Evolutionary conservation across 495 filamentous ascomycete genomes (phyloP).

Genomic region (Hypoxylon intermedium): DNA sequence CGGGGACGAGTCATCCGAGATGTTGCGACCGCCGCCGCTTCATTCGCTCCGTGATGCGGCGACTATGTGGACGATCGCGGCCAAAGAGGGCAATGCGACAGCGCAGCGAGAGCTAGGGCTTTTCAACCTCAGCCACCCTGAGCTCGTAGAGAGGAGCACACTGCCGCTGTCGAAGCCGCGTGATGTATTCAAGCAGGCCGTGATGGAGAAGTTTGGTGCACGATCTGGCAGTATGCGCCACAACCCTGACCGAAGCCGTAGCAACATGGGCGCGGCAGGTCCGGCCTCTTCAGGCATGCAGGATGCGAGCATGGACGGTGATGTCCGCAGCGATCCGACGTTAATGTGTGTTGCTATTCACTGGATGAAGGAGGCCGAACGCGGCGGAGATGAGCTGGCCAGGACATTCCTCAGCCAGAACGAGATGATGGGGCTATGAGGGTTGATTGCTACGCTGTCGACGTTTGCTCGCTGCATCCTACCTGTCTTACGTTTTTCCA

Average conservation of each 20-base stretch:
- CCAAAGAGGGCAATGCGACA: conserved; percentile 88
- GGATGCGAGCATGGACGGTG: conserved; percentile 49
- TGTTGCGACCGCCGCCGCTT: conserved; percentile 50
- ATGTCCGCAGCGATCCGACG: conserved; percentile 78
- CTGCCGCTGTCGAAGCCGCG: conserved; percentile 83
- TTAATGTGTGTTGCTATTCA: conserved; percentile 97
- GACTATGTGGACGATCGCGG: conserved; percentile 90
- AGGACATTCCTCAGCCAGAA: conserved; percentile 81
- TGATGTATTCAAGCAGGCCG: conserved; percentile 89
- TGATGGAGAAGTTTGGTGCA: conserved; percentile 74
- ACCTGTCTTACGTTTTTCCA: conserved; percentile 32
- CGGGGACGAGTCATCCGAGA: conserved; percentile 38
- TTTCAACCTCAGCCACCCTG: conserved; percentile 91
- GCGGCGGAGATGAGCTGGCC: conserved; percentile 86
- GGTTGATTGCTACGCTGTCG: conserved; percentile 23
- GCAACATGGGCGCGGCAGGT: conserved; percentile 35
- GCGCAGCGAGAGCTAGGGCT: conserved; percentile 96
- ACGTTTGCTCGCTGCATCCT: conserved; percentile 27
- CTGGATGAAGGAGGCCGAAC: conserved; percentile 94
- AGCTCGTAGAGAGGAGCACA: conserved; percentile 82
- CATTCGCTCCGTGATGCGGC: conserved; percentile 86
- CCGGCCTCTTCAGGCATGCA: conserved; percentile 39
- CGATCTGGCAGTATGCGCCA: conserved; percentile 45
- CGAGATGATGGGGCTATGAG: conserved; percentile 45
- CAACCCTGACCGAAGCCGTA: conserved; percentile 29